Base-by-base conservation (phyloP, 768 basidiomycete genomes). In the Suillus weaverae region DNA sequence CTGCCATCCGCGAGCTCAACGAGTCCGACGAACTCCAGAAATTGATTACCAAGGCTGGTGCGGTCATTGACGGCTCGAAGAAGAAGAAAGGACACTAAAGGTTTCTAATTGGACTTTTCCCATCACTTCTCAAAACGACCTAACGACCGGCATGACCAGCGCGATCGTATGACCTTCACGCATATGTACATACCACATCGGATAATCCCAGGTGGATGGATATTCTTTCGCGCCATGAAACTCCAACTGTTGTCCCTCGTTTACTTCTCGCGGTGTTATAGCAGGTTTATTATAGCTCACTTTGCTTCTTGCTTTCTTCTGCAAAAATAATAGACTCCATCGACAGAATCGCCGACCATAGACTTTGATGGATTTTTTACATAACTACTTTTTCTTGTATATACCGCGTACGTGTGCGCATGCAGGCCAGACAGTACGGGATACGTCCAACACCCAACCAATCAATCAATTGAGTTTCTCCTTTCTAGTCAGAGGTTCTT, bases 21-120 rank as follows among this genome's bases (percentile, higher is more conserved):
- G 74, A 80, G 57, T 79, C 72, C 43, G 88, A 86, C 48, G 80
- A 86, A 63, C 80, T 93, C 43, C 74, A 81, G 63, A 77, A 74
- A 46, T 77, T 84, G 65, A 76, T 89, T 50, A 72, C 76, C 13
- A 74, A 78, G n/a, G 84, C 89, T 0, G 91, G 91, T 60, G 87
- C 84, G 13, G 79, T 83, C 61, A 75, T 86, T 60, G 81, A 83
- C 67, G 82, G 83, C 53, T 78, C 76, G 41, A 87, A 83, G 79
- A 84, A 80, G 76, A 87, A 86, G 71, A 59, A 59, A 32, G 26
- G 26, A 8, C 26, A 59, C 39, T 59, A 41, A 2, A 5, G 16
- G 7, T 26, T 7, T 20, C 10, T 9, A 6, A 38, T 41, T 9
- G 10, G 2, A 7, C 56, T 26, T 22, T 59, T 59, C 39, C 30